Conservation (phyloP, 1,139 yeast species). For the Zygosaccharomyces pseudobailii region DNA sequence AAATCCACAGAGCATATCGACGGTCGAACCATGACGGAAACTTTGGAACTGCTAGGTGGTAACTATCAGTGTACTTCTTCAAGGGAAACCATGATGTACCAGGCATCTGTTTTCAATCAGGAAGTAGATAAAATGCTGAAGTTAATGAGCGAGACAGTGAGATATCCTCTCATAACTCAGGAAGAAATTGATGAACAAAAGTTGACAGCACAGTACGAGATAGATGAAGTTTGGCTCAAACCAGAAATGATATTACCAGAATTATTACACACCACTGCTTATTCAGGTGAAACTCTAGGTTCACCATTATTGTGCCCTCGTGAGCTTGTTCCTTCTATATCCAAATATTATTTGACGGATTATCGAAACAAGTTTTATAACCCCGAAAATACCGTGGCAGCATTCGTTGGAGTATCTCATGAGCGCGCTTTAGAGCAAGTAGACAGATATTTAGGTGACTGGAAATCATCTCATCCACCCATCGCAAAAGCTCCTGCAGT, state of each 20-base stretch:
- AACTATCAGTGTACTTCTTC: conserved; percentile 93
- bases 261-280: conserved; percentile 79
- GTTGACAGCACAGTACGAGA: conserved; percentile 74
- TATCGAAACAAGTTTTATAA: conserved; percentile 67
- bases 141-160: conserved; percentile 74
- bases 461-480: conserved; percentile 39
- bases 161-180: conserved; percentile 61
- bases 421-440: conserved; percentile 63
- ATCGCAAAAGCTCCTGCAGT: conserved; percentile 43
- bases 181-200: conserved; percentile 73
- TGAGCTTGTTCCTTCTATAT: conserved; percentile 56
- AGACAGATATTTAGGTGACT: conserved; percentile 58
- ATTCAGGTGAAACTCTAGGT: conserved; percentile 67
- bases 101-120: conserved; percentile 85
- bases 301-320: conserved; percentile 79
- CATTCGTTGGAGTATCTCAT: conserved; percentile 83
- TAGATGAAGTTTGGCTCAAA: conserved; percentile 72
- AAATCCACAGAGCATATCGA: conserved; percentile 62
- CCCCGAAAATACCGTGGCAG: conserved; percentile 80
- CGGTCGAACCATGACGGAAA: conserved; percentile 70
- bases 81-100: conserved; percentile 87
- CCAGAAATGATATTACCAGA: conserved; percentile 90
- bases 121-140: conserved; percentile 83
- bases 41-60: conserved; percentile 80
- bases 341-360: conserved; percentile 48